A percentile compares a stretch with the other conserved stretches of the same genome.
These are phyloP conservation scores for Streptanthus diversifolius DNA, from an alignment of 345 rosid species.

Conservation along the genomic window DNA sequence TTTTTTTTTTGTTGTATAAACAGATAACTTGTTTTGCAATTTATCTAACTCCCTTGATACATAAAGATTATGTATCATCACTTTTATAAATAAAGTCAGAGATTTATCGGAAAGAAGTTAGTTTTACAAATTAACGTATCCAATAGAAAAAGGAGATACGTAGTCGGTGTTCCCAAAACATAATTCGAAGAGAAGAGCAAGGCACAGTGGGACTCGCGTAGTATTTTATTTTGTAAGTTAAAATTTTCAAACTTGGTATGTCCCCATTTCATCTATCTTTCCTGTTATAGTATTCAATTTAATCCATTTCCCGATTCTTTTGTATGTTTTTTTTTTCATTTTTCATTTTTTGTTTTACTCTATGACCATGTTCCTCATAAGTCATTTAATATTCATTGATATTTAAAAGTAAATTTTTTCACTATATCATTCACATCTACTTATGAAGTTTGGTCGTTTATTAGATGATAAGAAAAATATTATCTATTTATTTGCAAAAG, in stretches of 20 bases:
- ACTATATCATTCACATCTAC: background rate
- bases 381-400: background rate
- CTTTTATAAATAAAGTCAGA: too few species aligned
- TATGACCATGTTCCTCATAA: constrained; percentile 3
- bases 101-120: too few species aligned
- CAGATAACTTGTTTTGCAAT: background rate
- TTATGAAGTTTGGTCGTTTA: background rate
- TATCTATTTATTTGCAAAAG: background rate
- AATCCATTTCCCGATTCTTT: background rate
- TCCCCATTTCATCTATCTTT: constrained; percentile 21
- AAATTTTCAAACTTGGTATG: constrained; percentile 9
- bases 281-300: constrained; percentile 25
- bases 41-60: too few species aligned
- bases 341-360: background rate
- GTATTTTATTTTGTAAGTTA: background rate
- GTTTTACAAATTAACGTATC: background rate
- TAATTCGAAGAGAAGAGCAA: background rate
- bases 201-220: background rate
- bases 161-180: background rate
- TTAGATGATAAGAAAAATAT: background rate
- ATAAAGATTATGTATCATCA: too few species aligned
- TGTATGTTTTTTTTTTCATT: background rate
- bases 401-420: background rate
- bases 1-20: too few species aligned
- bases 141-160: background rate